Evolutionary conservation across 805 yeast species (phyloP), one percentile per base, ranked within the genome.

Genomic region (Naumovozyma castellii): DNA sequence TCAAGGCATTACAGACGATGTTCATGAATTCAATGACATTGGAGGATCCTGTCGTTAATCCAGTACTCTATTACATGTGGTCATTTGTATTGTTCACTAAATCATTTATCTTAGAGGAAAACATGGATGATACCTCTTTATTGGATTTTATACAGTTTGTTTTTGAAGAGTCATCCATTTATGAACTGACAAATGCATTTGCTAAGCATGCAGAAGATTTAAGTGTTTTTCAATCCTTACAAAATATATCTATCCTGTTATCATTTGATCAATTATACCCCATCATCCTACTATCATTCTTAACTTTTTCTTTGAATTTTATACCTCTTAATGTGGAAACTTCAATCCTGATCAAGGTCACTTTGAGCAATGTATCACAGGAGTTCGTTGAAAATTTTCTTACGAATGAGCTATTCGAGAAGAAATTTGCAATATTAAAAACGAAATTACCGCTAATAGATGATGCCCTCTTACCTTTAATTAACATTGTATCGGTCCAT

Each of bases 401-500:
- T 35, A 50, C 57, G 1, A 56, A 58, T 38, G 56, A 56, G 22
- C 50, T 55, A 37, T 61, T 64, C 25, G 62, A 64, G 37, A 55
- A 54, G 30, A 52, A 62, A 32, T 47, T 67, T 3, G 45, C 50
- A 5, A 27, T 85, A 19, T 62, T 84, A 1, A 69, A 80, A 44
- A 80, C 92, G 0, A 86, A 88, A 52, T 72, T 84, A 44, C 97
- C 97, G 0, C 54, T 71, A 2, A 51, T 62, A n/a, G 43, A 54
- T 6, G 66, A 70, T 28, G 61, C 76, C 2, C 57, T 84, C 14
- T 57, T 70, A 2, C 79, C 90, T 1, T 77, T 79, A 42, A 59
- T 86, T 31, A 69, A 75, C 39, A 49, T 85, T 10, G 66, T 80
- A 12, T 65, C 80, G 8, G 71, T 78, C 20, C 82, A 83, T 49